Evolutionary conservation across 345 rosid genomes (phyloP).

Genomic region (Ceriops zippeliana): DNA sequence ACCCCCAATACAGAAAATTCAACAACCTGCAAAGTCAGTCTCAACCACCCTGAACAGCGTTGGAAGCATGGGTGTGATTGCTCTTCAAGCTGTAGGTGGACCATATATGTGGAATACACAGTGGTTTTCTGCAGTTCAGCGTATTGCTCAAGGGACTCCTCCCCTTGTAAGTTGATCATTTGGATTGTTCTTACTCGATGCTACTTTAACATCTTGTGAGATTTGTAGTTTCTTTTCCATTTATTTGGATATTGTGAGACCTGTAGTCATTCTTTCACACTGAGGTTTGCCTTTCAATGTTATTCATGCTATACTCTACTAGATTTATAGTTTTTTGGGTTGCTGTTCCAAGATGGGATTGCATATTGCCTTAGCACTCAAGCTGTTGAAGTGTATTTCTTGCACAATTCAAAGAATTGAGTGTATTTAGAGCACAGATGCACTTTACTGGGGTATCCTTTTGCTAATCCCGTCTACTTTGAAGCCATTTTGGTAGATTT

Average conservation of each 20-base stretch:
- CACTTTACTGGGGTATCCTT: too few species aligned
- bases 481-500: too few species aligned
- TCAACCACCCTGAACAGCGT: conserved; percentile 65
- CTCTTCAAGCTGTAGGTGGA: conserved; percentile 95
- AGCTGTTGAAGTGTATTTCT: not conserved
- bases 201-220: conserved; percentile 6
- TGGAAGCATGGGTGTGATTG: conserved; percentile 64
- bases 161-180: conserved; percentile 78
- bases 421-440: too few species aligned
- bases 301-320: not conserved
- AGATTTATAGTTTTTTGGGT: not conserved
- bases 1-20: conserved; percentile 74
- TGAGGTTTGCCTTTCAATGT: too few species aligned
- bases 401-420: too few species aligned
- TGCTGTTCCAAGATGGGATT: not conserved
- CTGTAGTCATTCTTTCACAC: not conserved
- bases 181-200: conserved; percentile 14
- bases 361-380: not conserved
- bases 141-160: conserved; percentile 96
- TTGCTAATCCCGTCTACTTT: too few species aligned
- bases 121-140: conserved; percentile 89
- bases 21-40: conserved; percentile 58
- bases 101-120: conserved; percentile 88
- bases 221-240: not conserved
- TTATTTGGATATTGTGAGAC: not conserved